Percentiles rank a stretch among this genome's conserved stretches.
phyloP scores from a whole-genome alignment of 352 stramenopile genomes.

The Thraustotheca clavata region DNA sequence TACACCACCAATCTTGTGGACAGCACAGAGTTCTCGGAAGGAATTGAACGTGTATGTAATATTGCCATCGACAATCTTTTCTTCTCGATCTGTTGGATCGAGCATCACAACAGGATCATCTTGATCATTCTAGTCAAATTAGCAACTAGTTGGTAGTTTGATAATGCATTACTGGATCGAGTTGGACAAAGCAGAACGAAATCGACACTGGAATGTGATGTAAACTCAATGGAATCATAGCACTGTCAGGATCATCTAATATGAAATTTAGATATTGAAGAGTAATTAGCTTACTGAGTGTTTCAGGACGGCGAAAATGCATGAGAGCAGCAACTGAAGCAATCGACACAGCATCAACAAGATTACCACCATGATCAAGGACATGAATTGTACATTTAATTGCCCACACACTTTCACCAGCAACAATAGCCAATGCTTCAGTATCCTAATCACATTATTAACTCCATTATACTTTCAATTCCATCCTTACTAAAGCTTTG shows the following conservation, averaged over 20 bases:
- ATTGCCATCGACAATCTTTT: conserved; percentile 78
- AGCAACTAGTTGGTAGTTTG: neutral
- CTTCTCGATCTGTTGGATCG: conserved; percentile 85
- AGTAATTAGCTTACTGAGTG: conserved; percentile 31
- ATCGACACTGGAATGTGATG: conserved; percentile 95
- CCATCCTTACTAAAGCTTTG: conserved; percentile 49
- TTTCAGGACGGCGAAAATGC: conserved; percentile 89
- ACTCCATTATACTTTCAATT: neutral
- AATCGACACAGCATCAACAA: conserved; percentile 87
- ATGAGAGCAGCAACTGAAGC: conserved; percentile 90
- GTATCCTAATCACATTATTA: conserved; percentile 46
- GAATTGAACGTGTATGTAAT: conserved; percentile 89
- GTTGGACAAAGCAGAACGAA: conserved; percentile 84
- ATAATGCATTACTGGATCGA: conserved; percentile 12
- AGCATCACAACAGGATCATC: conserved; percentile 63
- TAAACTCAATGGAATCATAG: conserved; percentile 86
- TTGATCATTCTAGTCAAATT: conserved; percentile 24
- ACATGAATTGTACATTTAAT: conserved; percentile 88
- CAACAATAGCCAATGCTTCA: conserved; percentile 89
- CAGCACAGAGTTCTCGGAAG: conserved; percentile 83
- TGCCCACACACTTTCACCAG: conserved; percentile 91
- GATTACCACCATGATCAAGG: conserved; percentile 89
- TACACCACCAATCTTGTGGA: conserved; percentile 86
- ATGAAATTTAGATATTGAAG: conserved; percentile 47
- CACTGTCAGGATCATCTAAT: conserved; percentile 75